A percentile compares a stretch with the other conserved stretches of the same genome.
These are phyloP conservation scores for Trifolium pratense DNA, from an alignment of 306 rosid species.

Conservation along the genomic window DNA sequence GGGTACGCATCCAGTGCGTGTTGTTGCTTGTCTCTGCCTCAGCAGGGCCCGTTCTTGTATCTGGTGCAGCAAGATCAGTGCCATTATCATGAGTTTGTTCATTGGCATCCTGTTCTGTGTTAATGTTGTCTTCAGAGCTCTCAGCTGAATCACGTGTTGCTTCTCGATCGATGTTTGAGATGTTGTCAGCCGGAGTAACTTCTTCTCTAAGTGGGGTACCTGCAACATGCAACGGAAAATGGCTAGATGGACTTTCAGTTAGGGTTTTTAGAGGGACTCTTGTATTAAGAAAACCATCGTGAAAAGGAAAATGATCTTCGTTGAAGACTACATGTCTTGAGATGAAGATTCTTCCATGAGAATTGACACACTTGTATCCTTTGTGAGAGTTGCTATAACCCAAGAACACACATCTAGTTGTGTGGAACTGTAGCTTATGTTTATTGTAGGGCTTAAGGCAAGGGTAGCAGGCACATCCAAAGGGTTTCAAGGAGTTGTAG, in stretches of 20 bases:
- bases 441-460: background rate
- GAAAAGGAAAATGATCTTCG: background rate
- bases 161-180: background rate
- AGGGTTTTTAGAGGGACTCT: background rate
- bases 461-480: background rate
- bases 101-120: background rate
- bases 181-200: background rate
- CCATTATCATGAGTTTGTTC: background rate
- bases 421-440: too few species aligned
- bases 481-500: background rate
- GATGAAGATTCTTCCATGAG: background rate
- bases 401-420: too few species aligned
- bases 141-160: background rate
- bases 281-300: background rate
- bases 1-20: background rate
- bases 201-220: background rate
- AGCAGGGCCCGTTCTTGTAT: background rate
- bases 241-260: background rate
- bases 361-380: background rate
- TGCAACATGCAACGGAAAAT: background rate
- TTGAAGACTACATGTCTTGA: constrained; percentile 3
- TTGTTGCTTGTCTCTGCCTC: background rate
- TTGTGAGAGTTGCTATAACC: too few species aligned
- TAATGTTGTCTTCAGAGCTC: background rate
- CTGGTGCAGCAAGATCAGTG: background rate